Evolutionary conservation across 495 filamentous ascomycete species (phyloP).

Genomic region (Poronia punctata): DNA sequence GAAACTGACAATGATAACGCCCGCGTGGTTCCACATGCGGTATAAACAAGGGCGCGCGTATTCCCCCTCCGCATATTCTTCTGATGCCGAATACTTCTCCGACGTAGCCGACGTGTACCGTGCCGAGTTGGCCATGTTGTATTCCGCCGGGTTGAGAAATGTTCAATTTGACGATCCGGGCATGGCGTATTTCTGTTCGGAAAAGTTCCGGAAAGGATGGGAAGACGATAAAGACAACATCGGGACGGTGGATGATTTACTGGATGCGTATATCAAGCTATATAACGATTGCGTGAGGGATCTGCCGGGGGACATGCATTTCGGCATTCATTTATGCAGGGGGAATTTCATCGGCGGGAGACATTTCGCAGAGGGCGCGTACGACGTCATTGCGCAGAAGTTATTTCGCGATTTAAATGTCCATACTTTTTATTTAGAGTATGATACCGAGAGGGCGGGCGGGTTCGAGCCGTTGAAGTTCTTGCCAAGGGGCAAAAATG

Average conservation of each 20-base stretch:
- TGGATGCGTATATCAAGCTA: conserved; percentile 67
- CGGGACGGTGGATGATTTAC: conserved; percentile 49
- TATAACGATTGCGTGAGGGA: conserved; percentile 68
- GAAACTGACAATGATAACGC: conserved; percentile 68
- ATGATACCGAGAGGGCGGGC: conserved; percentile 68
- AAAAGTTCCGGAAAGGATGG: conserved; percentile 67
- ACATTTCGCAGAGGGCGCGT: conserved; percentile 76
- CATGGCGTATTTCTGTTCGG: conserved; percentile 72
- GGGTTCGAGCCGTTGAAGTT: conserved; percentile 72
- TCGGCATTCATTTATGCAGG: conserved; percentile 72
- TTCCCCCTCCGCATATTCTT: conserved; percentile 54
- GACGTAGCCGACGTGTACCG: conserved; percentile 71
- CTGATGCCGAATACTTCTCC: conserved; percentile 63
- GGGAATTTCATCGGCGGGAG: conserved; percentile 72
- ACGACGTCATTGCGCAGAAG: conserved; percentile 72
- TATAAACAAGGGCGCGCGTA: conserved; percentile 66
- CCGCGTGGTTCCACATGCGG: conserved; percentile 65
- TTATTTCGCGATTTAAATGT: conserved; percentile 71
- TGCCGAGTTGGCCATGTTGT: conserved; percentile 55
- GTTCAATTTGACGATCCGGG: conserved; percentile 73
- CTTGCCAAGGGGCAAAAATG: conserved; percentile 65
- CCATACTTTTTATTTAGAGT: conserved; percentile 78
- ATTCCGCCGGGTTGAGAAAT: conserved; percentile 61
- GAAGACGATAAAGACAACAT: conserved; percentile 52
- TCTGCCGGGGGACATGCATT: conserved; percentile 60